Evolutionary conservation across 768 basidiomycete genomes (phyloP), one percentile per base, ranked within the genome.

Genomic region (Tricholomella constricta): DNA sequence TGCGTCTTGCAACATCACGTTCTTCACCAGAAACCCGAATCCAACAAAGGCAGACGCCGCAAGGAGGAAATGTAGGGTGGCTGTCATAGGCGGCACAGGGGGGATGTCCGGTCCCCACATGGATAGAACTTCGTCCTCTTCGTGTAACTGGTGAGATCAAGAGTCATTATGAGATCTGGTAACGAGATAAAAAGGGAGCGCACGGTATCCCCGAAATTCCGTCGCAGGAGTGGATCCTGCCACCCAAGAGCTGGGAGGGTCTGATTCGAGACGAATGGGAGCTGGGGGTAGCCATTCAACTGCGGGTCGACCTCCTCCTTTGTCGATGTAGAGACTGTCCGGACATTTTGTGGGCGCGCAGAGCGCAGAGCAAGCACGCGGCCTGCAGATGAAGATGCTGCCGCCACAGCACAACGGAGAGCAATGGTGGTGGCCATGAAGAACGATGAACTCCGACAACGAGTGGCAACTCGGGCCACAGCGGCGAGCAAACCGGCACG

Each of bases 71-170:
- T 88, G 87, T 45, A 79, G 76, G 31, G 87, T 66, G 6, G 91
- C 91, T 2, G 67, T 76, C 6, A 76, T 68, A 22, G 88, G 84
- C 11, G 77, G 70, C 11, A 89, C 72, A 19, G 78, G 77, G 35
- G 91, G 80, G 25, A 82, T 73, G 62, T 94, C 91, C 19, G 90
- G 90, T 22, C 90, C 89, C 89, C 89, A 93, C 88, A 94, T 90
- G 32, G 88, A 90, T 51, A 87, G 69, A 20, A 89, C 73, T 62
- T 94, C 91, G 46, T 92, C 89, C 63, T 82, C 77, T 68, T 91
- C 89, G 54, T 89, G 91, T 27, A 91, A 69, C 91, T 94, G 62
- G 40, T 51, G n/a, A 46, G 15, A 31, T 48, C n/a, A 37, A 51
- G 9, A 40, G 26, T 34, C 27, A 55, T 35, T 51, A 42, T 62